These are phyloP conservation scores for Rhizopogon vesiculosus DNA, from an alignment of 768 basidiomycete species.

Conservation along the genomic window DNA sequence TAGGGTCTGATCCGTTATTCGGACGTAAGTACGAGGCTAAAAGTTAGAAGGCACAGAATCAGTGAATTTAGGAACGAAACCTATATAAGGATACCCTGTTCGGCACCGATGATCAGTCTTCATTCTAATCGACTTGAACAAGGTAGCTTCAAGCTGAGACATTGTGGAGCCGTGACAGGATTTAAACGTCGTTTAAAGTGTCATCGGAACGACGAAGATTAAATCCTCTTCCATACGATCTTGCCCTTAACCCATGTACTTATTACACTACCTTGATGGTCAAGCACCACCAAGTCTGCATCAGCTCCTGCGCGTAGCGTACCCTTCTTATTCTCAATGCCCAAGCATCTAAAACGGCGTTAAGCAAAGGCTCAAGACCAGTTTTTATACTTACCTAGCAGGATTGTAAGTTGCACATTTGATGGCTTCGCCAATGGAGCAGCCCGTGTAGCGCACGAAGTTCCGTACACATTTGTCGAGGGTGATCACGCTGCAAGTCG, in stretches of 20 bases:
- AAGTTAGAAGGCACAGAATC: no score
- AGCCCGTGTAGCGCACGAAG: slow-evolving; percentile 78
- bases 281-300: slow-evolving; percentile 79
- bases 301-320: slow-evolving; percentile 78
- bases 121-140: not conserved
- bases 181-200: not conserved
- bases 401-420: slow-evolving; percentile 84
- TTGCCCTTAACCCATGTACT: slow-evolving; percentile 77
- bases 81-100: no score
- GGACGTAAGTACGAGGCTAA: no score
- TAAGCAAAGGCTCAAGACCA: not conserved
- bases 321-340: slow-evolving; percentile 77
- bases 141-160: not conserved
- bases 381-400: slow-evolving; percentile 50
- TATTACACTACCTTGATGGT: slow-evolving; percentile 58
- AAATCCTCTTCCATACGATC: slow-evolving; percentile 54
- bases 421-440: slow-evolving; percentile 79
- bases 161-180: not conserved
- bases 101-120: no score
- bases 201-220: not conserved
- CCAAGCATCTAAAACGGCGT: slow-evolving; percentile 51
- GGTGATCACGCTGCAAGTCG: slow-evolving; percentile 59
- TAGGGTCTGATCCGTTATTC: no score
- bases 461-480: slow-evolving; percentile 84
- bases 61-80: no score